Evolutionary conservation across 257 asterid genomes (phyloP), one percentile per base, ranked within the genome.

Genomic region (Nicotiana knightiana): DNA sequence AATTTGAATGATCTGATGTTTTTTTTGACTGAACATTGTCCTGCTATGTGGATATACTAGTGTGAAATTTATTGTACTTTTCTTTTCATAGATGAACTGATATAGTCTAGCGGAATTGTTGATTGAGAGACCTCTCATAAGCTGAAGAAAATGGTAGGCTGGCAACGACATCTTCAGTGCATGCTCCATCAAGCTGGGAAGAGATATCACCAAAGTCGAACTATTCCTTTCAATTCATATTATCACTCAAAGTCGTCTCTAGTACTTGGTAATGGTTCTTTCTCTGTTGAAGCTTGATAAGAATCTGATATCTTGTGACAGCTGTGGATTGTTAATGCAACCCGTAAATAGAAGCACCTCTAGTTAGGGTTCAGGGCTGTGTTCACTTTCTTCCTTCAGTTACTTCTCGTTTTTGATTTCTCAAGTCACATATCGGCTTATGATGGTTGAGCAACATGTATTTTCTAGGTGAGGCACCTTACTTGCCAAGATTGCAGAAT

Each of bases 141-240:
- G 83, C 77, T 70, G 80, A 24, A 84, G 79, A 71, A 21, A 17
- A 95, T 95, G 98, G 92, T 81, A 85, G 92, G 91, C 76, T 93
- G 98, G 98, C 92, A 89, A 83, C 87, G 92, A 64, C 90, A 90
- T 88, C 70, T 95, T 86, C 98, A 87, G 85, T 87, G 92, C 62
- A 75, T 93, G 13, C 82, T 87, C 83, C 91, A 85, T 84, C 97
- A 89, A 84, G 88, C 92, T 83, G 88, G 87, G 79, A 95, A 85
- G 85, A 91, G 90, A 89, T 86, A 88, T 82, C 93, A 88, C 66
- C 88, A 82, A 63, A 71, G 87, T 79, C 78, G 13, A 65, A 67
- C 37, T 53, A 86, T 91, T 86, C 83, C 93, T 43, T 82, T 87
- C 83, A 87, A 73, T 78, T 86, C 92, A 35, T 82, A 83, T 58